Evolutionary conservation across 805 yeast species (phyloP), one percentile per base, ranked within the genome.

Genomic region (Starmerella asiatica): DNA sequence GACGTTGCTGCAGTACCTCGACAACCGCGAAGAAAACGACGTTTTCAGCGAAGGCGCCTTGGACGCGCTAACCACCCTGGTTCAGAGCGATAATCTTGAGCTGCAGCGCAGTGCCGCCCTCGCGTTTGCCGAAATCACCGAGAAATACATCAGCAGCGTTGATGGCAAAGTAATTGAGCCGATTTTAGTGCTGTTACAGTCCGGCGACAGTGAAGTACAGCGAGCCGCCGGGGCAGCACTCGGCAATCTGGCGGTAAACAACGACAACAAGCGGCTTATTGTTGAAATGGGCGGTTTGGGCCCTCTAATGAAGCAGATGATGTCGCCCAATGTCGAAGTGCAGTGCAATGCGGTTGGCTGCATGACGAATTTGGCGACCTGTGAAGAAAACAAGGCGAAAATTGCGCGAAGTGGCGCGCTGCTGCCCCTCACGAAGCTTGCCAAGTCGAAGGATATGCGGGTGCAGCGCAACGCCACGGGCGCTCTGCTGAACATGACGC

Each of bases 291-390:
- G 97, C 21, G 98, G 97, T 2, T 71, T 91, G 42, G 94, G 86
- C 48, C 97, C 97, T 4, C 71, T 91, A 34, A 91, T 91, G 53
- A 78, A 93, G 60, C 98, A 91, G 63, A 91, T 91, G 99, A 79
- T 84, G 79, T 79, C 93, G 31, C 74, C 91, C 40, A 91, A 91
- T 56, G 93, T 91, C 43, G 99, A 91, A 61, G 97, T 91, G 29
- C 98, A 91, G 63, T 91, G 99, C 62, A 91, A 91, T 58, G 98
- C 99, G 2, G 98, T 91, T 42, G 99, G 99, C 15, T 91, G 98
- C 60, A 86, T 91, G 56, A 91, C 99, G 28, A 91, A 91, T 58
- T 72, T 91, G 60, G 98, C 98, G 6, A 91, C 98, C 5, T 94
- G 83, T 62, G 99, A 91, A 61, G 94, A 84, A 55, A 91, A 91